These are phyloP conservation scores for Fusarium sp. DNA, from an alignment of 2,329 filamentous ascomycete genomes.

Conservation along the genomic window DNA sequence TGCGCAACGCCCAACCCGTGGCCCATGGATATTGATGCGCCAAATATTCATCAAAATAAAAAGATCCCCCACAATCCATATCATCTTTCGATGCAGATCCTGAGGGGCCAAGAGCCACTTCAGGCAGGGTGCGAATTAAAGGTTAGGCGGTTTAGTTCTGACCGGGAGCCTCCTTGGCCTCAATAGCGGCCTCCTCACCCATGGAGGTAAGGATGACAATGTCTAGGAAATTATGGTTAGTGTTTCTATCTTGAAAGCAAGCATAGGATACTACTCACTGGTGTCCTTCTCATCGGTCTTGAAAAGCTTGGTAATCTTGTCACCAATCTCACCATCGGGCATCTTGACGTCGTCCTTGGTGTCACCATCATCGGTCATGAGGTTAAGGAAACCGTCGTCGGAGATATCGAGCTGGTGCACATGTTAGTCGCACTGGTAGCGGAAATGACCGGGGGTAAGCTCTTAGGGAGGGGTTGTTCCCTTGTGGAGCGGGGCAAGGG, in stretches of 20 bases:
- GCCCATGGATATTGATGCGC: conserved; percentile 56
- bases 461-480: conserved; percentile 38
- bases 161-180: conserved; percentile 90
- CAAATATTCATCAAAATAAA: conserved; percentile 55
- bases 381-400: conserved; percentile 94
- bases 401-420: conserved; percentile 85
- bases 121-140: conserved; percentile 44
- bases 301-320: conserved; percentile 89
- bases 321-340: conserved; percentile 89
- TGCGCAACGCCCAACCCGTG: conserved; percentile 60
- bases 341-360: conserved; percentile 97
- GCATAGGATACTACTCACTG: conserved; percentile 74
- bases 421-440: conserved; percentile 36
- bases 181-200: conserved; percentile 93
- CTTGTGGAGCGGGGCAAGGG: conserved; percentile 47
- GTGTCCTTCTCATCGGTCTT: conserved; percentile 88
- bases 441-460: conserved; percentile 22
- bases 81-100: conserved; percentile 43
- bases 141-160: conserved; percentile 48
- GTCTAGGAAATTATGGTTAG: conserved; percentile 68
- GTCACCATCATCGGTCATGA: conserved; percentile 89
- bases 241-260: background rate
- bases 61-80: conserved; percentile 49
- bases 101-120: conserved; percentile 50
- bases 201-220: conserved; percentile 95